Evolutionary conservation across 108 stramenopile species (phyloP), one percentile per base, ranked within the genome.

Genomic region (Conticribra guillardii): DNA sequence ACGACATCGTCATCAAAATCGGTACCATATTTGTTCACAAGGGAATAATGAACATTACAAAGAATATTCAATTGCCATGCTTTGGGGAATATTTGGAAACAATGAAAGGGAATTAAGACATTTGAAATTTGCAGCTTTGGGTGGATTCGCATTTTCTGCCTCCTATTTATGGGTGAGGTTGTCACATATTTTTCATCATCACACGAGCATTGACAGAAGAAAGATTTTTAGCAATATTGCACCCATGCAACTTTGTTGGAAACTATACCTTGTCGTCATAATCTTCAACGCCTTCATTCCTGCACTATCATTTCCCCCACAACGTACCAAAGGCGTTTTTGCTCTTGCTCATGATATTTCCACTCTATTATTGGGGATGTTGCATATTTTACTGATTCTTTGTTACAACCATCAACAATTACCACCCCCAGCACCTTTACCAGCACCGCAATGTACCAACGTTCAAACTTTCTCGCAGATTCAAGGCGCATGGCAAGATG

Each of bases 401-500:
- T 26, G 21, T 9, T 69, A 69, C 9, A 57, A 59, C 58, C 37
- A 41, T 9, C 37, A 11, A 41, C n/a, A n/a, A n/a, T n/a, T n/a
- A n/a, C n/a, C n/a, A n/a, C n/a, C n/a, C n/a, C n/a, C n/a, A n/a
- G n/a, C n/a, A n/a, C n/a, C n/a, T n/a, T n/a, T n/a, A n/a, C n/a
- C 11, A 11, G 37, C 37, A 41, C 11, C 11, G 37, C 11, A 41
- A 11, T 41, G 8, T 11, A 9, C 11, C 37, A 41, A 9, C 8
- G 5, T 9, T 9, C 11, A 11, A 41, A 41, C 5, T 5, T 11
- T 9, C 8, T 41, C 5, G 37, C 37, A 11, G 37, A 60, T 28
- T 26, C 16, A 37, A 67, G 58, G 29, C 33, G 44, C 60, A 47
- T 77, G 76, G 76, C 76, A 69, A 34, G 48, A 69, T 67, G 65